These are phyloP conservation scores for Diaporthe ilicicola DNA, from an alignment of 2,329 filamentous ascomycete species.

Conservation along the genomic window DNA sequence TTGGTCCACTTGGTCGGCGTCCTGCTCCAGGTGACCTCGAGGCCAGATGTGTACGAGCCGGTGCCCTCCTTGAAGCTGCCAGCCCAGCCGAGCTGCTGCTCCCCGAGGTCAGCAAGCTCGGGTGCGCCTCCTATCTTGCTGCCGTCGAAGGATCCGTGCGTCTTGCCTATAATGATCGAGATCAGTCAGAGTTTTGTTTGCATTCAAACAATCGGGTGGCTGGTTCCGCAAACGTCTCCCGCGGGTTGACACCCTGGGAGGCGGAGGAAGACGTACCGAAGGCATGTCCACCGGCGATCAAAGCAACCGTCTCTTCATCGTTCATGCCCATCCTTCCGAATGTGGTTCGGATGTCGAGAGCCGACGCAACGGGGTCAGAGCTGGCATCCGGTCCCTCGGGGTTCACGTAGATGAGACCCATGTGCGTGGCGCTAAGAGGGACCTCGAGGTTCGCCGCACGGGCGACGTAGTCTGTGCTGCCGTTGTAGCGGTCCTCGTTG, in stretches of 20 bases:
- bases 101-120: slow-evolving; percentile 65
- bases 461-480: slow-evolving; percentile 59
- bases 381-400: slow-evolving; percentile 76
- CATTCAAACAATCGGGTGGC: background rate
- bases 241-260: background rate
- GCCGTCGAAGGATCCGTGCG: slow-evolving; percentile 71
- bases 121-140: slow-evolving; percentile 68
- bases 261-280: slow-evolving; percentile 58
- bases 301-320: slow-evolving; percentile 77
- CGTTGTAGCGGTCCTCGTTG: slow-evolving; percentile 53
- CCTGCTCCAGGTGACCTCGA: slow-evolving; percentile 80
- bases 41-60: slow-evolving; percentile 74
- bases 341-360: slow-evolving; percentile 73
- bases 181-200: background rate
- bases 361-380: slow-evolving; percentile 71
- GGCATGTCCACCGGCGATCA: slow-evolving; percentile 77
- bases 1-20: slow-evolving; percentile 79
- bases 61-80: slow-evolving; percentile 70
- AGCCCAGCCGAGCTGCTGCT: slow-evolving; percentile 75
- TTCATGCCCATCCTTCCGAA: slow-evolving; percentile 82
- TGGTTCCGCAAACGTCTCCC: too few species aligned
- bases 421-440: slow-evolving; percentile 71
- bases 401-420: slow-evolving; percentile 82
- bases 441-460: slow-evolving; percentile 66
- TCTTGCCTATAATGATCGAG: slow-evolving; percentile 57